A percentile compares a stretch with the other conserved stretches of the same genome.
Evolutionary conservation across 352 stramenopile species (phyloP).

Genomic region (Globisporangium alternatum): DNA sequence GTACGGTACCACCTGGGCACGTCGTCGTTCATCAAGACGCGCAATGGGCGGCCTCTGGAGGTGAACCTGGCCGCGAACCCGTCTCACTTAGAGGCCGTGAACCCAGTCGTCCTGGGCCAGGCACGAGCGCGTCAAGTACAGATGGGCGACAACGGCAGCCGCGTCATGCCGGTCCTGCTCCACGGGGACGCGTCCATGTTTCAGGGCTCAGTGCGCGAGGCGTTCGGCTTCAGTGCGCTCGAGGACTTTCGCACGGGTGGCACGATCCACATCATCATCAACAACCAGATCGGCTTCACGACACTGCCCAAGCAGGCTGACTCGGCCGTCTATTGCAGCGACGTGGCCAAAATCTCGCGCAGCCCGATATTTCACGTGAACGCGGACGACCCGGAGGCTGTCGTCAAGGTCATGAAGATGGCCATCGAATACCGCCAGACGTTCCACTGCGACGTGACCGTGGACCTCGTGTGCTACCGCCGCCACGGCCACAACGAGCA

Average conservation of each 20-base stretch:
- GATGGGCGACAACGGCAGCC: constrained; percentile 74
- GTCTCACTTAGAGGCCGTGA: constrained; percentile 99
- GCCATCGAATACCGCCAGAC: constrained; percentile 85
- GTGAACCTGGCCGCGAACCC: constrained; percentile 96
- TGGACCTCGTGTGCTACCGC: constrained; percentile 99
- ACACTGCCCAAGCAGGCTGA: constrained; percentile 96
- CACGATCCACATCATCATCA: constrained; percentile 99
- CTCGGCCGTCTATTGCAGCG: constrained; percentile 96
- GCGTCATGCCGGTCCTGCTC: constrained; percentile 96
- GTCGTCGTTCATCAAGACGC: constrained; percentile 67
- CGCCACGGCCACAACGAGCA: constrained; percentile 98
- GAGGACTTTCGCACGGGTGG: constrained; percentile 95
- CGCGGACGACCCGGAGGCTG: constrained; percentile 95
- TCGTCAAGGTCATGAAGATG: constrained; percentile 91
- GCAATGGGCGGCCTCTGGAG: constrained; percentile 58
- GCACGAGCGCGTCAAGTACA: constrained; percentile 91
- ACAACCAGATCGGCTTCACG: constrained; percentile 99
- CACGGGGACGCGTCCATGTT: constrained; percentile 93
- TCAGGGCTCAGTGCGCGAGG: constrained; percentile 79
- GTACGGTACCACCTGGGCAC: constrained; percentile 88
- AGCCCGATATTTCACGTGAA: constrained; percentile 95
- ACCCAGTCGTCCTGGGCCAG: constrained; percentile 97
- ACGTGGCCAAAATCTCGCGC: constrained; percentile 97
- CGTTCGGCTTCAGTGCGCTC: constrained; percentile 86
- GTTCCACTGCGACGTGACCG: constrained; percentile 96